Percentiles rank a stretch among this genome's conserved stretches.
These are phyloP conservation scores for Salvia rosmarinus DNA, from an alignment of 257 asterid genomes.

Conservation along the genomic window DNA sequence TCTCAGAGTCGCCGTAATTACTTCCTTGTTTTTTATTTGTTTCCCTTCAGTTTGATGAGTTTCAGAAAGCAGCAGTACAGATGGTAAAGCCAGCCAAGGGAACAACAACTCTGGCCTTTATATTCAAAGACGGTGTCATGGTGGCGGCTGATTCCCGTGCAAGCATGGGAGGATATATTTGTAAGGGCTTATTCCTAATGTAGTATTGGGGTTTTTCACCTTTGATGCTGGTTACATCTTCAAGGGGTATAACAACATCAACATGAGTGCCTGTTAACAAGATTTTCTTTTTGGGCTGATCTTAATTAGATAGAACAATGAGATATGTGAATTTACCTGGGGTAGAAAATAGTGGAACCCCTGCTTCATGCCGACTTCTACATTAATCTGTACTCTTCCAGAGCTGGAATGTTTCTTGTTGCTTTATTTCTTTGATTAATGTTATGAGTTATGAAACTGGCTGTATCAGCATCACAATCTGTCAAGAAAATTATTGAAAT, in stretches of 20 bases:
- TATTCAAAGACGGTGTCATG: slow-evolving; percentile 68
- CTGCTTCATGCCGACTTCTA: slow-evolving; percentile 3
- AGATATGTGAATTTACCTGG: not conserved
- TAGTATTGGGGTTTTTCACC: not conserved
- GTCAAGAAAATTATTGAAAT: slow-evolving; percentile 91
- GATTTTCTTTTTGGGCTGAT: slow-evolving; percentile 10
- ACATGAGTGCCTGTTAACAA: not conserved
- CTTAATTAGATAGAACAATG: slow-evolving; percentile 6
- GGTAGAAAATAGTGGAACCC: slow-evolving; percentile 6
- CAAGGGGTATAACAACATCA: not conserved
- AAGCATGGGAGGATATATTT: slow-evolving; percentile 54
- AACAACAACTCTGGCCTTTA: slow-evolving; percentile 77
- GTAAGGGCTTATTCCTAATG: slow-evolving; percentile 52
- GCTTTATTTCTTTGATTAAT: not conserved
- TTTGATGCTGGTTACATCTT: slow-evolving; percentile 2
- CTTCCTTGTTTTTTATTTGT: not conserved
- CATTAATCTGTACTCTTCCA: not conserved
- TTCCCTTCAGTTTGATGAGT: slow-evolving; percentile 64
- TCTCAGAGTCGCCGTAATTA: not conserved
- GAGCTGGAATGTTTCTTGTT: not conserved
- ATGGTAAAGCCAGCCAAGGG: slow-evolving; percentile 98
- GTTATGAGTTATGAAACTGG: slow-evolving; percentile 1
- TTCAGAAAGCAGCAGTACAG: slow-evolving; percentile 71
- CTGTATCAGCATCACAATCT: slow-evolving; percentile 73
- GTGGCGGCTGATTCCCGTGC: slow-evolving; percentile 32